Percentiles rank a stretch among this genome's conserved stretches.
These are phyloP conservation scores for Penicillium paxilli DNA, from an alignment of 495 filamentous ascomycete species.

Conservation along the genomic window DNA sequence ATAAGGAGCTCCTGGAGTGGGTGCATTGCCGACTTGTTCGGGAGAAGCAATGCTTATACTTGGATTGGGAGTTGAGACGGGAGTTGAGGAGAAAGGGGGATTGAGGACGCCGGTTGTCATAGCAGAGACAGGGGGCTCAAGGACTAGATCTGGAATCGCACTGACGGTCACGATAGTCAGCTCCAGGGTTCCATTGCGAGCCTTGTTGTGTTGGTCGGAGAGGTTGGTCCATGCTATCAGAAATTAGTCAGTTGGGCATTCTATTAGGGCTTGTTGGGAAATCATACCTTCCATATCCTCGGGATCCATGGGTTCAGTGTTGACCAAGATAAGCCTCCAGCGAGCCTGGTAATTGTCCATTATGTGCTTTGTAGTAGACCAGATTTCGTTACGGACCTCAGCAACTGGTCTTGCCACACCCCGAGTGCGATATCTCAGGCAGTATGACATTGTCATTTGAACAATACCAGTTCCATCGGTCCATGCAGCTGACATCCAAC, in stretches of 20 bases:
- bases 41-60: conserved; percentile 42
- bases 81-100: conserved; percentile 35
- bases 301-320: conserved; percentile 67
- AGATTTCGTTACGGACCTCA: conserved; percentile 77
- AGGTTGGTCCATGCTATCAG: conserved; percentile 46
- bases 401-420: conserved; percentile 53
- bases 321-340: conserved; percentile 80
- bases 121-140: conserved; percentile 40
- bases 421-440: conserved; percentile 65
- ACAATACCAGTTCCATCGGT: conserved; percentile 77
- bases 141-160: conserved; percentile 61
- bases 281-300: conserved; percentile 67
- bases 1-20: conserved; percentile 28
- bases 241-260: background rate
- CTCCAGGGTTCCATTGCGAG: conserved; percentile 45
- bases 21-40: conserved; percentile 39
- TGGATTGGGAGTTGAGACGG: conserved; percentile 50
- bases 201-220: conserved; percentile 45
- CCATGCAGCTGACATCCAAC: conserved; percentile 93
- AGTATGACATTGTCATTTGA: conserved; percentile 78
- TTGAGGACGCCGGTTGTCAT: conserved; percentile 36
- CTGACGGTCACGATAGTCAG: conserved; percentile 67
- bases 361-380: conserved; percentile 78
- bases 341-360: conserved; percentile 67
- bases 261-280: conserved; percentile 1